phyloP scores from a whole-genome alignment of 352 stramenopile genomes.

The Saprolegnia parasitica region DNA sequence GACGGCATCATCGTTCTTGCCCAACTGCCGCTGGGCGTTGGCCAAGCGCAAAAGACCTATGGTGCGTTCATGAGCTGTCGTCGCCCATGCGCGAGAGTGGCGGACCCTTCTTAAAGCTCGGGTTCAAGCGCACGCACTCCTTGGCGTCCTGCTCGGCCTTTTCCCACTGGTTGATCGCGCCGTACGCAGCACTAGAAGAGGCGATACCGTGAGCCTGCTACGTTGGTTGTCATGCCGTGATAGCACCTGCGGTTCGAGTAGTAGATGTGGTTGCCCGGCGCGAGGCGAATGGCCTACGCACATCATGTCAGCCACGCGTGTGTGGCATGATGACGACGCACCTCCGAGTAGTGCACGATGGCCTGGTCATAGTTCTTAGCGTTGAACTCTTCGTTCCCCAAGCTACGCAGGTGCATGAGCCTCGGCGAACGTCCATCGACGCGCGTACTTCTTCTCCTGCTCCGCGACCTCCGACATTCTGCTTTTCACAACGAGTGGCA shows the following conservation, averaged over 20 bases:
- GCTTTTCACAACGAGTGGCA: slow-evolving; percentile 4
- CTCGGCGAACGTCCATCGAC: not conserved
- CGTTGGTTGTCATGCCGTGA: not conserved
- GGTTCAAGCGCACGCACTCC: slow-evolving; percentile 66
- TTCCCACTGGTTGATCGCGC: slow-evolving; percentile 63
- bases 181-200: slow-evolving; percentile 57
- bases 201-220: not conserved
- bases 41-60: slow-evolving; percentile 40
- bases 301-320: not conserved
- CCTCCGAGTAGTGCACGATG: slow-evolving; percentile 73
- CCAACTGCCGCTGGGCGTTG: slow-evolving; percentile 74
- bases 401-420: slow-evolving; percentile 31
- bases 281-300: slow-evolving; percentile 62
- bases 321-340: slow-evolving; percentile 12
- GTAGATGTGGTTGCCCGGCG: slow-evolving; percentile 73
- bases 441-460: slow-evolving; percentile 19
- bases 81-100: not conserved
- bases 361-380: slow-evolving; percentile 80
- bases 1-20: slow-evolving; percentile 60
- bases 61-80: slow-evolving; percentile 18
- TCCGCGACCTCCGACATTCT: slow-evolving; percentile 17
- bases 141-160: slow-evolving; percentile 63
- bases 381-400: slow-evolving; percentile 84
- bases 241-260: slow-evolving; percentile 75
- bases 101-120: slow-evolving; percentile 60